phyloP scores from a whole-genome alignment of 371 early-diverging fungal genomes.

The Phascolomyces articulosus region DNA sequence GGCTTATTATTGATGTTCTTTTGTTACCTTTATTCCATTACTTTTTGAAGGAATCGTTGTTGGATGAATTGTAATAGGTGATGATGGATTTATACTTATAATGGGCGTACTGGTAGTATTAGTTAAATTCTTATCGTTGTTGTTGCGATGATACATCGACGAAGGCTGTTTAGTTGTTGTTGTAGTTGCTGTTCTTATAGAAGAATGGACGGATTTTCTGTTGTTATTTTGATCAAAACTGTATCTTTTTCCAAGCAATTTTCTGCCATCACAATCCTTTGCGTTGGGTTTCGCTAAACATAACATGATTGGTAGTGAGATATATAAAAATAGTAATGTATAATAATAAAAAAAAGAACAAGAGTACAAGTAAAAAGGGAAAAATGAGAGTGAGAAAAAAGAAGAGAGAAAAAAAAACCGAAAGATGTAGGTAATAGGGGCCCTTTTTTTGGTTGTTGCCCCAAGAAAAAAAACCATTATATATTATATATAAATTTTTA shows the following conservation, averaged over 20 bases:
- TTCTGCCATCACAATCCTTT: conserved; percentile 8
- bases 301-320: not conserved
- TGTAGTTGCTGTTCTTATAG: not conserved
- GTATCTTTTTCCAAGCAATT: not conserved
- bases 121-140: not conserved
- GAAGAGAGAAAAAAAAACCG: not conserved
- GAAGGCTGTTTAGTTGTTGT: not conserved
- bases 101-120: not conserved
- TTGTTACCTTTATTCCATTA: not conserved
- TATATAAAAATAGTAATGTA: not conserved
- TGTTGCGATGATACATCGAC: not conserved
- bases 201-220: not conserved
- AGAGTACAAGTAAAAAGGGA: not conserved
- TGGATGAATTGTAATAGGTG: not conserved
- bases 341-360: too few species aligned
- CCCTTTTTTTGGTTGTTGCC: too few species aligned
- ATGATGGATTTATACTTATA: not conserved
- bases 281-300: conserved; percentile 1
- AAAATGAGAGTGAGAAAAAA: not conserved
- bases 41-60: not conserved
- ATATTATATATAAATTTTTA: not conserved
- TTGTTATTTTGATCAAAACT: conserved; percentile 4
- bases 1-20: not conserved
- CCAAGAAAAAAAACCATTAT: too few species aligned
- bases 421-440: too few species aligned